Evolutionary conservation across 2,329 filamentous ascomycete genomes (phyloP), one percentile per base, ranked within the genome.

Genomic region (Diplodia sapinea): DNA sequence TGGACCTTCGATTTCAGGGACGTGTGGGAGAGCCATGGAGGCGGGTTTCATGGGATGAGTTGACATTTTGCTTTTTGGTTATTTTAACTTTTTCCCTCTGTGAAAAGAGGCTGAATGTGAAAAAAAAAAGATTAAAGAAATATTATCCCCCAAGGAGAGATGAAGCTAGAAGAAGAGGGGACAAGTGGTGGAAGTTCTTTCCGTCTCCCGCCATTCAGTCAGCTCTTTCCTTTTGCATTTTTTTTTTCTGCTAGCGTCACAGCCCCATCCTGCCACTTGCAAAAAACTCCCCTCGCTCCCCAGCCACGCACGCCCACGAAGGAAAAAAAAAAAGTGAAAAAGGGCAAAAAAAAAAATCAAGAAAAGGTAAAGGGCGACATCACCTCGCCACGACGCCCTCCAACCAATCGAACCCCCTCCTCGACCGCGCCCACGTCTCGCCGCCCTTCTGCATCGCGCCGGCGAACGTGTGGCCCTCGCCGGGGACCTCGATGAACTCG

Each of bases 401-500:
- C 52, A 82, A 68, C 66, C 81, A 82, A 57, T 82, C 79, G 70
- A 82, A 82, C 5, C 80, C 80, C 68, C 74, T 57, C 31, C 76
- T 72, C 71, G 82, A 79, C 43, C 79, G 68, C 51, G 76, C 69
- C 70, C 70, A 71, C 49, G 59, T 66, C 33, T 23, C 57, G 17
- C 49, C 75, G 76, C 79, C 80, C 65, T 80, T 78, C 68, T 76
- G 68, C 80, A 82, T 82, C 68, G 73, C 78, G 2, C 75, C 77
- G 0, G 78, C 79, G 73, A 82, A 82, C 1, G 79, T 82, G 69
- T 82, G 81, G n/a, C 75, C 79, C 68, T 82, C 81, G 4, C 73
- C 79, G 0, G 77, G 77, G 8, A 82, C 75, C 67, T 79, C 78
- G 11, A 73, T 71, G 72, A 81, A 72, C 4, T 73, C 78, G 70